These are phyloP conservation scores for Hypoxylon sp. DNA, from an alignment of 2,329 filamentous ascomycete genomes.

Conservation along the genomic window DNA sequence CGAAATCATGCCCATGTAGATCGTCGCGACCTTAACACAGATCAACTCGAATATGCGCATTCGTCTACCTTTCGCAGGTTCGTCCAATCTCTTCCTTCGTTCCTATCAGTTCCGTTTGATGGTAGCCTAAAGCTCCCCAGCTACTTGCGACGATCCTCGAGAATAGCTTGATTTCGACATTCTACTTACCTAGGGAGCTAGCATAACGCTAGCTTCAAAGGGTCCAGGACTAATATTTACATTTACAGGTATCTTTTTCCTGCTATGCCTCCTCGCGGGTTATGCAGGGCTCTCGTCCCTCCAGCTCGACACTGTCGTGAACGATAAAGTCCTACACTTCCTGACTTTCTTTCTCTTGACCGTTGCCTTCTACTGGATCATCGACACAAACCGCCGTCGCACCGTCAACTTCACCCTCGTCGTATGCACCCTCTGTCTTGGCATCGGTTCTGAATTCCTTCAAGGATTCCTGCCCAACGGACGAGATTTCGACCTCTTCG, in stretches of 20 bases:
- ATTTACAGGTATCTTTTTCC: constrained; percentile 74
- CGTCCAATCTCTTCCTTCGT: constrained; percentile 55
- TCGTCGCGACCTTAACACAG: constrained; percentile 24
- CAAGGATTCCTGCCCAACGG: constrained; percentile 82
- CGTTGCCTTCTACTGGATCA: constrained; percentile 93
- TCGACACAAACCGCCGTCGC: constrained; percentile 90
- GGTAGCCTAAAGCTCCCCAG: constrained; percentile 5
- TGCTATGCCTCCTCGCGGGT: constrained; percentile 80
- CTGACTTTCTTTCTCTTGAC: constrained; percentile 93
- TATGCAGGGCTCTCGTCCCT: constrained; percentile 83
- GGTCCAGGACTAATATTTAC: constrained; percentile 32
- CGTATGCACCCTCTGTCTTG: constrained; percentile 80
- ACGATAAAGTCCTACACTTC: constrained; percentile 92
- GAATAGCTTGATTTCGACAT: constrained; percentile 12
- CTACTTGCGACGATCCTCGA: constrained; percentile 11
- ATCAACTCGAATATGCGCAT: constrained; percentile 76
- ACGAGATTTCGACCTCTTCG: constrained; percentile 80
- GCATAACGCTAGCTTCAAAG: not conserved
- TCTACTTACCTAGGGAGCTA: not conserved
- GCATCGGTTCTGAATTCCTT: constrained; percentile 81
- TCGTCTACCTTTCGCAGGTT: constrained; percentile 90
- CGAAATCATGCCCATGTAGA: constrained; percentile 39
- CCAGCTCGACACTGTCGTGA: constrained; percentile 72
- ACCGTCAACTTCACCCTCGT: constrained; percentile 86
- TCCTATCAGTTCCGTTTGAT: constrained; percentile 2